Base-by-base conservation (phyloP, 805 yeast genomes). In the Cyberlindnera euphorbiiphila region DNA sequence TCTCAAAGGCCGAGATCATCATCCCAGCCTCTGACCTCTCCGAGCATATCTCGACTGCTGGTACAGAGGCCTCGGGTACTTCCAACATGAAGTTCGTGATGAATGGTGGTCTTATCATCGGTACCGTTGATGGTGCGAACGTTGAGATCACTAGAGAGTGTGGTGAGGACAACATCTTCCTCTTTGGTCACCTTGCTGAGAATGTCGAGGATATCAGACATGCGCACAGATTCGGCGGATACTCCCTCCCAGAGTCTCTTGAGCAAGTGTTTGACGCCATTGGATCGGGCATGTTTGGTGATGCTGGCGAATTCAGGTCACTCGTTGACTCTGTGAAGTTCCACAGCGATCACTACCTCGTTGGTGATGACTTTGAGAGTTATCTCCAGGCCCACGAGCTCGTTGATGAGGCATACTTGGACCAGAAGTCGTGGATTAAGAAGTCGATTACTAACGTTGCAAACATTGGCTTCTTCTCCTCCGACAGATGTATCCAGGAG, bases 51-150 rank as follows among this genome's bases (percentile, higher is more conserved):
- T 88, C 96, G 11, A 88, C 97, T 29, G 97, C 97, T 8, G 97
- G 97, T 52, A 88, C 97, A 20, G 97, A 88, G 61, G 97, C 96
- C 16, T 83, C 94, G 1, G 97, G 97, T 57, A 88, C 97, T 23
- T 85, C 95, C 24, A 88, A 88, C 68, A 88, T 88, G 97, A 88
- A 88, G 66, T 88, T 88, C 59, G 95, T 87, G 17, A 69, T 88
- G 64, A 88, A 87, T 57, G 97, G 96, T 63, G 97, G 97, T 34
- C 73, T 88, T 47, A 85, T 88, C 51, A 81, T 88, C 47, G 97
- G 97, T 60, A 89, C 97, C 10, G 96, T 88, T 48, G 97, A 88
- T 58, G 97, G 97, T 57, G 97, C 97, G 46, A 88, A 89, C 57
- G 95, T 89, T 33, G 97, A 88, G 65, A 85, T 88, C 59, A 85